These are phyloP conservation scores for Acacia concinna DNA, from an alignment of 331 rosid genomes.

Conservation along the genomic window DNA sequence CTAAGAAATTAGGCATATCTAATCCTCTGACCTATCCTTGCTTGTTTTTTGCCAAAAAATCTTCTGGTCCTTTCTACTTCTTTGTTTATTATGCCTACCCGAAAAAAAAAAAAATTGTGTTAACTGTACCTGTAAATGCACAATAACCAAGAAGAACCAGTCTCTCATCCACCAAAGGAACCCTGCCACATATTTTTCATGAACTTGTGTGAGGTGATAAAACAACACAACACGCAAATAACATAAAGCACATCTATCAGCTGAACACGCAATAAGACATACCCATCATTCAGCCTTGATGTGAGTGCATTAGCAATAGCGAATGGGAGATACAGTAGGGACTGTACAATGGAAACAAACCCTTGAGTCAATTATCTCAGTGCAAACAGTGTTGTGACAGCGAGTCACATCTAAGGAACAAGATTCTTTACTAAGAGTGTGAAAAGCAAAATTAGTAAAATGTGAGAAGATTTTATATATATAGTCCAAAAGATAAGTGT, in stretches of 20 bases:
- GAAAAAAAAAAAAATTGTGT: not conserved
- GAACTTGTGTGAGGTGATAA: slow-evolving; percentile 17
- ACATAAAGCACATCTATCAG: slow-evolving; percentile 3
- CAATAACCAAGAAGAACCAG: slow-evolving; percentile 82
- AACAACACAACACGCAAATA: slow-evolving; percentile 17
- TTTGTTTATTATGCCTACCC: not conserved
- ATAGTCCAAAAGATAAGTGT: not conserved
- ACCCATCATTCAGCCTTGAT: slow-evolving; percentile 86
- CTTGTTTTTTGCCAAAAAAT: not conserved
- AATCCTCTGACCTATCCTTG: not conserved
- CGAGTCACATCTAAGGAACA: not conserved
- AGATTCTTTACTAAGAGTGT: not conserved
- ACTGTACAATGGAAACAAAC: slow-evolving; percentile 50
- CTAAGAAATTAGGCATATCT: not conserved
- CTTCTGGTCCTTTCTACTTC: not conserved
- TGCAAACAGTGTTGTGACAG: not conserved
- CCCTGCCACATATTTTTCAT: slow-evolving; percentile 53
- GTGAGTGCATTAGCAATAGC: slow-evolving; percentile 91
- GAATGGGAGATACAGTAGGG: slow-evolving; percentile 81
- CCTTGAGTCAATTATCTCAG: not conserved
- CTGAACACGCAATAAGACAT: slow-evolving; percentile 36
- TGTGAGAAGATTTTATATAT: not conserved
- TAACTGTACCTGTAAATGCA: slow-evolving; percentile 62
- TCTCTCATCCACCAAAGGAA: slow-evolving; percentile 77
- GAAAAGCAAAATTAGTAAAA: not conserved